Base-by-base conservation (phyloP, 805 yeast genomes). In the Myxozyma monticola region DNA sequence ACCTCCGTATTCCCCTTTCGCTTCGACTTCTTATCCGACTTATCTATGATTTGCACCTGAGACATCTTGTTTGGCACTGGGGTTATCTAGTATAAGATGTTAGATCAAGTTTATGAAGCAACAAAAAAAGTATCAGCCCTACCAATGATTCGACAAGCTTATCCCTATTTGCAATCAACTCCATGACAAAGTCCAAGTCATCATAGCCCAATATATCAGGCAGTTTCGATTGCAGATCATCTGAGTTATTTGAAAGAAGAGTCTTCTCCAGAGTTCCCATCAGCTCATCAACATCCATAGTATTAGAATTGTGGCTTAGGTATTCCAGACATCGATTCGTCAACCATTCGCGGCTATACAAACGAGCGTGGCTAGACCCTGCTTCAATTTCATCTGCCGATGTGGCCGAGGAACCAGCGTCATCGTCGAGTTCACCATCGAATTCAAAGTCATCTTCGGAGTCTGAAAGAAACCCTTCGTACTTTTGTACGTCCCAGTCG, bases 201-300 rank as follows among this genome's bases (percentile, higher is more conserved):
- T 88, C 96, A 60, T 81, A 85, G 0, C 99, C 99, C 1, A 93
- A 66, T 6, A 87, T 73, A 65, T 89, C 96, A 52, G 88, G 81
- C 36, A 93, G 68, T 5, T 79, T 70, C 4, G 86, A 80, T 62
- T 90, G 96, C 10, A 86, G 62, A 33, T 78, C 81, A n/a, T 45
- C 59, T 7, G 44, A 12, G 37, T 17, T 39, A 6, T 45, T 37
- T 17, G 37, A 37, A 0, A 33, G 22, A 15, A 50, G 42, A 4
- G 42, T 43, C 5, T 37, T 8, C 38, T 54, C 49, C 20, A 54
- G 37, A 12, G 55, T 43, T 4, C 30, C 26, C 17, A 22, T 21
- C 17, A 54, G 56, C 36, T 54, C 57, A 14, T 47, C 57, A 10
- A 45, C 42, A 15, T 36, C 57, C 51, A 54, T 42, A 3, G 34